A percentile compares a stretch with the other conserved stretches of the same genome.
Evolutionary conservation across 805 yeast species (phyloP).

Genomic region (Kluyveromyces wickerhamii): DNA sequence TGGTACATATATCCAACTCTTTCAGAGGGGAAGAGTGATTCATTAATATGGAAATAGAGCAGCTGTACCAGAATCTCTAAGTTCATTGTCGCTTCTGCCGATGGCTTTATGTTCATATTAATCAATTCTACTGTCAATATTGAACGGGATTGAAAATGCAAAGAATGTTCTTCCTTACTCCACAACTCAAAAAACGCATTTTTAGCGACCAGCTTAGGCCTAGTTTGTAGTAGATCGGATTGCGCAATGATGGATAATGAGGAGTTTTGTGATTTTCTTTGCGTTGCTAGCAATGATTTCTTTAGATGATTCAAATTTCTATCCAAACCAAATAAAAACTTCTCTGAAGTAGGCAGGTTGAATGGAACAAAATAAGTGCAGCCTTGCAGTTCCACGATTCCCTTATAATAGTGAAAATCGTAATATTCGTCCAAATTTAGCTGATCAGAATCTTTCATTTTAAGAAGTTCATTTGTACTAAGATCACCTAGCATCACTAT

Average conservation of each 20-base stretch:
- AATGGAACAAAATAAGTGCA: too few species aligned
- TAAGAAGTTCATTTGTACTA: conserved; percentile 4
- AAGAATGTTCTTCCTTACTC: conserved; percentile 35
- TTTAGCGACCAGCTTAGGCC: conserved; percentile 34
- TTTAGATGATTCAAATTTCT: conserved; percentile 23
- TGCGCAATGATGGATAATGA: conserved; percentile 30
- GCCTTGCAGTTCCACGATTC: too few species aligned
- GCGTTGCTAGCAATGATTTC: conserved; percentile 18
- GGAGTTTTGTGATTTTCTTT: conserved; percentile 23
- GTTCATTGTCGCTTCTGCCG: conserved; percentile 36
- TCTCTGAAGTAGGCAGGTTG: conserved; percentile 17
- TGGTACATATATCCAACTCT: conserved; percentile 52
- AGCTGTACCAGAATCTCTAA: conserved; percentile 48
- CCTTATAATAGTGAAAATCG: conserved; percentile 40
- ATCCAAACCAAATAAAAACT: conserved; percentile 31
- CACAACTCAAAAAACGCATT: conserved; percentile 41
- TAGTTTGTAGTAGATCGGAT: conserved; percentile 16
- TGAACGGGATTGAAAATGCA: conserved; percentile 25
- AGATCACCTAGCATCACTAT: conserved; percentile 30
- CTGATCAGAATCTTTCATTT: background rate
- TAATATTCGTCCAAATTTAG: conserved; percentile 34
- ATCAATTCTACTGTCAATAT: conserved; percentile 42
- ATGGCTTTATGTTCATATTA: conserved; percentile 24
- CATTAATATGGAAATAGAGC: conserved; percentile 34
- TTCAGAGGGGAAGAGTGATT: conserved; percentile 44